These are phyloP conservation scores for Xylariaceae sp. DNA, from an alignment of 2,329 filamentous ascomycete genomes.

Conservation along the genomic window DNA sequence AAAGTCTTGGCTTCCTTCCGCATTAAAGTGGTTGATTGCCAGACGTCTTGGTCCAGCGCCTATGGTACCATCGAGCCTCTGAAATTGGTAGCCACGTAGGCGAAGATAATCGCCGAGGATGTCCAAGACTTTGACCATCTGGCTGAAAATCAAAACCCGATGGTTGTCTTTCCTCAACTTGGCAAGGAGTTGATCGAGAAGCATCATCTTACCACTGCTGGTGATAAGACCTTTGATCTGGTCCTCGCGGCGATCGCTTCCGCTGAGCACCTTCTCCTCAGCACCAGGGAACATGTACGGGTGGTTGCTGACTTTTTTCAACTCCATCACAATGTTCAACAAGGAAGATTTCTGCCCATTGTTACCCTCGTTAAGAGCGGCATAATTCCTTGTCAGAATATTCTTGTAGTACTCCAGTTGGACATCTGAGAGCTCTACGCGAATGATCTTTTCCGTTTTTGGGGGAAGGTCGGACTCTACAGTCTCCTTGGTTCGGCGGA, in stretches of 20 bases:
- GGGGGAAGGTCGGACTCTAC: constrained; percentile 95
- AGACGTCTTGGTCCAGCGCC: constrained; percentile 81
- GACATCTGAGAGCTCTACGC: constrained; percentile 92
- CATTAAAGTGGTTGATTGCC: constrained; percentile 98
- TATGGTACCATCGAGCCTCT: constrained; percentile 92
- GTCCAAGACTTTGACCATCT: constrained; percentile 99
- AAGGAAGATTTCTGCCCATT: constrained; percentile 92
- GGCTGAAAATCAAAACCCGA: constrained; percentile 95
- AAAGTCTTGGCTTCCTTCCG: constrained; percentile 92
- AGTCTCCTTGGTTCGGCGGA: constrained; percentile 93
- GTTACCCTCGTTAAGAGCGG: constrained; percentile 84
- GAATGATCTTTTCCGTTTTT: constrained; percentile 98
- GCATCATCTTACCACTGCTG: constrained; percentile 99
- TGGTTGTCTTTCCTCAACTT: constrained; percentile 93
- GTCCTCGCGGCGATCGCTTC: constrained; percentile 79
- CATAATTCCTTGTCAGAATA: constrained; percentile 93
- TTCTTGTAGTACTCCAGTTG: constrained; percentile 99
- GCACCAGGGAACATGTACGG: constrained; percentile 96
- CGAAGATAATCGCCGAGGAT: constrained; percentile 93
- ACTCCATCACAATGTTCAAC: constrained; percentile 98
- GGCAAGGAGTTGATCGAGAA: constrained; percentile 88
- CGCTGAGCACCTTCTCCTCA: constrained; percentile 81
- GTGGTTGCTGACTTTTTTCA: constrained; percentile 99
- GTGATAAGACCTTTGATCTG: constrained; percentile 89
- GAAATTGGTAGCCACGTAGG: constrained; percentile 89